Evolutionary conservation across 139 green algal species (phyloP).

Genomic region (Chlamydomonas schloesseri): DNA sequence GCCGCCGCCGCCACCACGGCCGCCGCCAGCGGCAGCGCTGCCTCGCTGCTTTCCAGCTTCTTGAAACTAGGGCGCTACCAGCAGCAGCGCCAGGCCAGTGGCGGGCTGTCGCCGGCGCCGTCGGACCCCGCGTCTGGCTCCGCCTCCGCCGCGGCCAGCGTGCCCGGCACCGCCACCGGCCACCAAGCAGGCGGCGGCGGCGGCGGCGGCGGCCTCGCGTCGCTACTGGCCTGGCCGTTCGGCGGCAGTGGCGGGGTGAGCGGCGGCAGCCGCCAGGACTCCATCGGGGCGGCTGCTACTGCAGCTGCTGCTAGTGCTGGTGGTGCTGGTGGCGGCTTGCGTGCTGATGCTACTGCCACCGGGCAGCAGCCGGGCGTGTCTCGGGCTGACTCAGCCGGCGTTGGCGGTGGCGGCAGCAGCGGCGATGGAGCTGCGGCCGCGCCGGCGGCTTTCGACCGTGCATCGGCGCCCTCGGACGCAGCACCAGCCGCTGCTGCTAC

Average conservation of each 20-base stretch:
- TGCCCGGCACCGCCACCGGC: too few species aligned
- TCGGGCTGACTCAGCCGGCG: too few species aligned
- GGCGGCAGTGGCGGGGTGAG: too few species aligned
- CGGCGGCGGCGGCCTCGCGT: too few species aligned
- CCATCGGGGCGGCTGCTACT: neutral
- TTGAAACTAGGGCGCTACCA: constrained; percentile 55
- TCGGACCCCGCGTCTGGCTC: too few species aligned
- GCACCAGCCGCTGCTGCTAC: neutral
- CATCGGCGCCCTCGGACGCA: neutral
- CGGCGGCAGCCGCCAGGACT: too few species aligned
- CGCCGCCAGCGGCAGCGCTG: constrained; percentile 20
- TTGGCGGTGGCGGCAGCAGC: neutral
- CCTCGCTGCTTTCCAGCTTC: constrained; percentile 26
- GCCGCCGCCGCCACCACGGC: constrained; percentile 24
- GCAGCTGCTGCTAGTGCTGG: neutral
- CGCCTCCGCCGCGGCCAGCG: too few species aligned
- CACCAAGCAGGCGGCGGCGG: too few species aligned
- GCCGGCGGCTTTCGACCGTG: neutral
- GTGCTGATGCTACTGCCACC: neutral
- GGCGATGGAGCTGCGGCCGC: too few species aligned
- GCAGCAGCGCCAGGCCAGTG: constrained; percentile 8
- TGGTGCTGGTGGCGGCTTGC: too few species aligned
- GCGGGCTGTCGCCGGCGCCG: neutral
- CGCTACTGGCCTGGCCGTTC: too few species aligned
- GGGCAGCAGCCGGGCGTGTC: too few species aligned